Conservation (phyloP, 108 stramenopile species). For the Aurantiochytrium sp. region DNA sequence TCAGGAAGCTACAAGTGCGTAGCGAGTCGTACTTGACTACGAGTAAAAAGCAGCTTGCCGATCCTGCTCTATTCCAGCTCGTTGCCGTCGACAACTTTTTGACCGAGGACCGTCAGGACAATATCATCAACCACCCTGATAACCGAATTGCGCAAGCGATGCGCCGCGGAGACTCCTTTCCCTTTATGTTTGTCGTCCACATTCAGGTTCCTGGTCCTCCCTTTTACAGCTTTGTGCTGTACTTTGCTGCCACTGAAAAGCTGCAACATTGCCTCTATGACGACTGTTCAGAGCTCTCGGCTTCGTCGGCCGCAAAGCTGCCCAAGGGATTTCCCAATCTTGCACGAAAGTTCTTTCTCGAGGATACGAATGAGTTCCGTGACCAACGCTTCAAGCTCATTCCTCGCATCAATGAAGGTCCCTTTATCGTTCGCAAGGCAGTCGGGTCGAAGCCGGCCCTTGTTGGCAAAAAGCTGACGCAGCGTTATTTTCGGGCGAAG, state of each 20-base stretch:
- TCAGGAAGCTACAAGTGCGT: neutral
- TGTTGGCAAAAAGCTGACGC: slow-evolving; percentile 36
- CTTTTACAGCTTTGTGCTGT: neutral
- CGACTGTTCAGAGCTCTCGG: neutral
- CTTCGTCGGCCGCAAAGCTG: neutral
- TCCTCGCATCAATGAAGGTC: slow-evolving; percentile 44
- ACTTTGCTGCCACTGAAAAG: slow-evolving; percentile 21
- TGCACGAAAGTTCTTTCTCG: neutral
- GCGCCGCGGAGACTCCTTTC: neutral
- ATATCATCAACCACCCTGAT: neutral
- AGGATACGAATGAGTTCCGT: slow-evolving; percentile 28
- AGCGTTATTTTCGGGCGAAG: neutral
- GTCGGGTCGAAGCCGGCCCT: slow-evolving; percentile 50
- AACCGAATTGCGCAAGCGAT: neutral
- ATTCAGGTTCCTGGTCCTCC: neutral
- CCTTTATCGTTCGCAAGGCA: slow-evolving; percentile 39
- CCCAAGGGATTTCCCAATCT: neutral
- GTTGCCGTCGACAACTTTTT: neutral
- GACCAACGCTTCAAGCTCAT: slow-evolving; percentile 50
- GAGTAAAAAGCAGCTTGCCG: neutral
- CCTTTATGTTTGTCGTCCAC: slow-evolving; percentile 19
- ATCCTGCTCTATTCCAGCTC: neutral
- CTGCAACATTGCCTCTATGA: neutral
- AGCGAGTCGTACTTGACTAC: neutral
- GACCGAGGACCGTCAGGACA: neutral